Evolutionary conservation across 1,139 yeast species (phyloP).

Genomic region (Sugiyamaella xylanicola): DNA sequence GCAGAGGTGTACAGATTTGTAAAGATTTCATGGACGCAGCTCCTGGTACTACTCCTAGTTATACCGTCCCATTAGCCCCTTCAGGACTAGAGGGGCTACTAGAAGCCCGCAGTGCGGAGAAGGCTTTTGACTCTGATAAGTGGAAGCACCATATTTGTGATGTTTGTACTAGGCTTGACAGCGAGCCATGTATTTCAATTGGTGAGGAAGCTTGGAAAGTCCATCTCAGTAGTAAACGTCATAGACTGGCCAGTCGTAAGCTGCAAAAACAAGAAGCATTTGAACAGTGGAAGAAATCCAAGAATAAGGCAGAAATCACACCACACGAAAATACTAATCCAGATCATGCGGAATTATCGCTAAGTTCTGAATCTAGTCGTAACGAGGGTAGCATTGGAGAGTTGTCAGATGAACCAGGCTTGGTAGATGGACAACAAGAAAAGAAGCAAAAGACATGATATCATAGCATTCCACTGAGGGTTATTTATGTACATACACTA

Average conservation of each 20-base stretch:
- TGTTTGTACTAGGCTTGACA: constrained; percentile 60
- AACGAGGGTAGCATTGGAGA: constrained; percentile 5
- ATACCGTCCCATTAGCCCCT: constrained; percentile 49
- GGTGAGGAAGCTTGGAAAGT: constrained; percentile 72
- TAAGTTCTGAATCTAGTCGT: no score
- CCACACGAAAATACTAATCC: no score
- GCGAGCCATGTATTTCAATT: constrained; percentile 62
- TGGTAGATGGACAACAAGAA: neutral
- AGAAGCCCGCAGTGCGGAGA: constrained; percentile 30
- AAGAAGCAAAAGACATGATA: neutral
- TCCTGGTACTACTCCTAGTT: constrained; percentile 12
- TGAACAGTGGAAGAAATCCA: constrained; percentile 20
- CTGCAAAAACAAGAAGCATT: constrained; percentile 15
- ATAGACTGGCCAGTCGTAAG: constrained; percentile 30
- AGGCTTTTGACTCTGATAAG: constrained; percentile 43
- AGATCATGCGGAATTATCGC: no score
- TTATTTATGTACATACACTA: neutral
- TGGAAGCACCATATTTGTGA: constrained; percentile 77
- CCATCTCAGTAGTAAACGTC: constrained; percentile 62
- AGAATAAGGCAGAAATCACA: no score
- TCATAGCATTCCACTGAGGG: neutral
- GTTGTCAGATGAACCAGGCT: neutral
- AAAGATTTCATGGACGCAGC: constrained; percentile 44
- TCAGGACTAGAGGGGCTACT: constrained; percentile 45
- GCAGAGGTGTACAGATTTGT: constrained; percentile 58